Evolutionary conservation across 148 eudicot genomes (phyloP).

Genomic region (Silene conica): DNA sequence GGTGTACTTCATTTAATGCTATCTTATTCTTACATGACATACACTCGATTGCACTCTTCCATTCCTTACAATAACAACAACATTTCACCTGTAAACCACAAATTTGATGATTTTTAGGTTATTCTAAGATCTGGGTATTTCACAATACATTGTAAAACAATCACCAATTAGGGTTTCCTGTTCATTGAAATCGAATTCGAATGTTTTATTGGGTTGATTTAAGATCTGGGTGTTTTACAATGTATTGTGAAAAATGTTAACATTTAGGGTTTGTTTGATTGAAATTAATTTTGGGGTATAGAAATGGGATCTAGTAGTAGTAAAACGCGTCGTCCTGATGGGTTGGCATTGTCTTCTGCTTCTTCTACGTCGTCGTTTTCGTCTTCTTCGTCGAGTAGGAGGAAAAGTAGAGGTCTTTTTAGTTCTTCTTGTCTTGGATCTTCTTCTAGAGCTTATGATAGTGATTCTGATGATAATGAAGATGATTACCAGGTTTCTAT

Average conservation of each 20-base stretch:
- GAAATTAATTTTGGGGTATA: neutral
- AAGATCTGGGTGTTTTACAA: slow-evolving; percentile 1
- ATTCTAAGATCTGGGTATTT: neutral
- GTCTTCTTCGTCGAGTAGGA: slow-evolving; percentile 31
- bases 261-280: slow-evolving; percentile 24
- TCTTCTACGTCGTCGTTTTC: slow-evolving; percentile 34
- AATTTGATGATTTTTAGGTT: neutral
- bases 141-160: neutral
- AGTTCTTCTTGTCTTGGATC: slow-evolving; percentile 57
- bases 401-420: slow-evolving; percentile 34
- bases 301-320: slow-evolving; percentile 69
- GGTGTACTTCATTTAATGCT: too few species aligned
- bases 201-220: neutral
- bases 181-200: neutral
- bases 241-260: slow-evolving; percentile 5
- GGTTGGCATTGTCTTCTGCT: slow-evolving; percentile 16
- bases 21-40: too few species aligned
- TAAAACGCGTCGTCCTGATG: slow-evolving; percentile 42
- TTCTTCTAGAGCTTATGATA: slow-evolving; percentile 34
- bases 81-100: neutral
- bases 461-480: slow-evolving; percentile 38
- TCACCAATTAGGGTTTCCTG: neutral
- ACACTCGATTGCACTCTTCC: neutral
- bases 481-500: slow-evolving; percentile 1
- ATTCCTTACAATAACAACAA: neutral